phyloP scores from a whole-genome alignment of 495 filamentous ascomycete genomes.

The Tuber magnatum region DNA sequence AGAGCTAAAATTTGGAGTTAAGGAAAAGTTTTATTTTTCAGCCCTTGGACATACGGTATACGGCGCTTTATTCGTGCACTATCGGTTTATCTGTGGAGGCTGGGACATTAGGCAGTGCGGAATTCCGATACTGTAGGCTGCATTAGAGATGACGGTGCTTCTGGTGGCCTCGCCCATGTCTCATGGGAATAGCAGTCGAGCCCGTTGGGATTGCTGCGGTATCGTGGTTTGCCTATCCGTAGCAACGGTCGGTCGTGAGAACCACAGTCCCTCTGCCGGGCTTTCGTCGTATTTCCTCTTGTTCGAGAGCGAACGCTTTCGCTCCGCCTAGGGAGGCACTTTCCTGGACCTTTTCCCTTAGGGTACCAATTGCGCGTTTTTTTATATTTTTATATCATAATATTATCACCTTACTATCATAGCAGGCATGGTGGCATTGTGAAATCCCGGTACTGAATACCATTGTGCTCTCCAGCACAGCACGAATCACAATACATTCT shows the following conservation, averaged over 20 bases:
- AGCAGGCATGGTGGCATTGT: background rate
- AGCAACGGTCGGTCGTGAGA: background rate
- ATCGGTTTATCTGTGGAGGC: background rate
- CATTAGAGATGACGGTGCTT: background rate
- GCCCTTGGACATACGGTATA: background rate
- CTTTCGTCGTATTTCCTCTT: background rate
- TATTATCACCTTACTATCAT: background rate
- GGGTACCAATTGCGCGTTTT: background rate
- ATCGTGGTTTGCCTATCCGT: background rate
- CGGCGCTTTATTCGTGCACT: background rate
- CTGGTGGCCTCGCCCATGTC: background rate
- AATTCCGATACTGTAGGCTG: background rate
- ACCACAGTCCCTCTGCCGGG: background rate
- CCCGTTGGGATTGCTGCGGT: background rate
- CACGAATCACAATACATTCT: background rate
- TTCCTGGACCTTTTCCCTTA: background rate
- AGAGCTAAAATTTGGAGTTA: background rate
- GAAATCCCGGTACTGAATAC: background rate
- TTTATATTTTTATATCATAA: background rate
- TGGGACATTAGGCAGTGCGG: background rate
- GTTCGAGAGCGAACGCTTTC: background rate
- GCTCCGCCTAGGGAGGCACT: background rate
- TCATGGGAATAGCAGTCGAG: background rate
- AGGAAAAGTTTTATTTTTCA: too few relatives aligned
- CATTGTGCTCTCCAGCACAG: background rate